Evolutionary conservation across 2,329 filamentous ascomycete genomes (phyloP), one percentile per base, ranked within the genome.

Genomic region (Rhynchosporium agropyri): DNA sequence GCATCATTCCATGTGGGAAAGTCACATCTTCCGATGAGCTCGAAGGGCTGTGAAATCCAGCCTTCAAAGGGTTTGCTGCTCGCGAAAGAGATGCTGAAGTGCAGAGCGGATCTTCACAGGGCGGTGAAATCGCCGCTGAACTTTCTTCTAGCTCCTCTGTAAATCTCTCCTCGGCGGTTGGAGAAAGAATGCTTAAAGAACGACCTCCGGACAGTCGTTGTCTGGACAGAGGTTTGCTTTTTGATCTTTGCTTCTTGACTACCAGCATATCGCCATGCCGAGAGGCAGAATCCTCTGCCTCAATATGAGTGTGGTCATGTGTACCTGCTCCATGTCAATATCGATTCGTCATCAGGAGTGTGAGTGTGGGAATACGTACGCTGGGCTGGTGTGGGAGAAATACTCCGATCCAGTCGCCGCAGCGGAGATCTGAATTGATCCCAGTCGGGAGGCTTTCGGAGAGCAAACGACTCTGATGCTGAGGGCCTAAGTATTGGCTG

Each of bases 391-490:
- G 76, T 75, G 7, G 77, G 75, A 6, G 78, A 79, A 15, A 64
- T 69, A 33, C 70, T 69, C 51, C 71, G 70, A 33, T 72, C 68
- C 26, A 63, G 65, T 28, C 57, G 54, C 13, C 61, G 64, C 28
- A 66, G 67, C 29, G 67, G 63, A 10, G 64, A 38, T 36, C 68
- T 65, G 7, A 69, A 65, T 46, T 64, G 33, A 15, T 71, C 68
- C 76, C 75, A 80, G 15, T 76, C 75, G 28, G 70, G 73, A 31
- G 79, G 77, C 26, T 74, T 76, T 56, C 71, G 74, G 9, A 78
- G 68, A 4, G 75, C 65, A 46, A 79, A 78, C 1, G 75, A 72
- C 26, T 80, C 79, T 1, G 80, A 80, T 2, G 71, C 70, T 1
- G 79, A 80, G 15, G 78, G 75, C n/a, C 74, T 72, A 13, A 80